phyloP scores from a whole-genome alignment of 164 flowering plant species.

The Aristolochia californica region DNA sequence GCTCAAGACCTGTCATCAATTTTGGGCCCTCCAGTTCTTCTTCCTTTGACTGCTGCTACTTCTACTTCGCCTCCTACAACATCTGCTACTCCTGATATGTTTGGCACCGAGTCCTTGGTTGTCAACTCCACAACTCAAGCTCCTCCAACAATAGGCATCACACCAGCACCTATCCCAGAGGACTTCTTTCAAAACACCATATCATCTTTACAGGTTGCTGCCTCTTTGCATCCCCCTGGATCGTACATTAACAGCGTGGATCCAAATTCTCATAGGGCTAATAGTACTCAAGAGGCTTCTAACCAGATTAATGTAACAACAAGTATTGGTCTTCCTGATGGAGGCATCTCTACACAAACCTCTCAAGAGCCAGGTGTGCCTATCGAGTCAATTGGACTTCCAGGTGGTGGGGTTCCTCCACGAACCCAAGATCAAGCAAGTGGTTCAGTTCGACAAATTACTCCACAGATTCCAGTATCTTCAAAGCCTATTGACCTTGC shows the following conservation, averaged over 20 bases:
- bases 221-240: constrained; percentile 71
- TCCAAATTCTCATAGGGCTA: constrained; percentile 35
- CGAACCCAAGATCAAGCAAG: constrained; percentile 33
- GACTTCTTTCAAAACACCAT: constrained; percentile 95
- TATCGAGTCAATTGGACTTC: constrained; percentile 56
- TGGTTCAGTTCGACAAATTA: constrained; percentile 13
- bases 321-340: constrained; percentile 60
- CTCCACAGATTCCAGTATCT: constrained; percentile 23
- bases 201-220: constrained; percentile 84
- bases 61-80: constrained; percentile 11
- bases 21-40: constrained; percentile 31
- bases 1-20: constrained; percentile 54
- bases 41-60: constrained; percentile 24
- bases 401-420: constrained; percentile 95
- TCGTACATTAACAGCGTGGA: constrained; percentile 41
- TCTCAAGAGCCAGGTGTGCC: constrained; percentile 30
- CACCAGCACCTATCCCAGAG: constrained; percentile 87
- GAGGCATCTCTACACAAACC: constrained; percentile 69
- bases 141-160: constrained; percentile 32
- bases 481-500: constrained; percentile 90
- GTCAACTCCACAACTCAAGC: constrained; percentile 38
- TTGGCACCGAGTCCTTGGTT: constrained; percentile 12
- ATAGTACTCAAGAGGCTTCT: constrained; percentile 21
- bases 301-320: constrained; percentile 29
- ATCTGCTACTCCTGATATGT: constrained; percentile 1